Evolutionary conservation across 306 rosid species (phyloP).

Genomic region (Lupinus albus): DNA sequence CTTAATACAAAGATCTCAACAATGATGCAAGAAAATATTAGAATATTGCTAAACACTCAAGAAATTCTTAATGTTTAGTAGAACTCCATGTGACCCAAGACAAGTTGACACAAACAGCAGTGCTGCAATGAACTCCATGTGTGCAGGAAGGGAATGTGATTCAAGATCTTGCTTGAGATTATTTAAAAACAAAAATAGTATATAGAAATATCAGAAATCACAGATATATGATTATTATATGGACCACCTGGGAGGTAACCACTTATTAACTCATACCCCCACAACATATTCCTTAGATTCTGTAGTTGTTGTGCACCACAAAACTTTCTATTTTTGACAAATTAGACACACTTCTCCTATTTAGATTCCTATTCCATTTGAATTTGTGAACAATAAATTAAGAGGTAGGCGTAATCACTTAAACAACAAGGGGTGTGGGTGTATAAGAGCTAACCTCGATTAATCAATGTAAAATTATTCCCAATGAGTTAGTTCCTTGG

Average conservation of each 20-base stretch:
- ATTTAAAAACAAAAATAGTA: neutral
- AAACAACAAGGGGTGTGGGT: neutral
- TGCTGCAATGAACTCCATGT: no score
- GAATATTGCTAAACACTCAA: neutral
- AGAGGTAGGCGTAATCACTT: no score
- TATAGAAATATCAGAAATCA: no score
- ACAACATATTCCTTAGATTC: no score
- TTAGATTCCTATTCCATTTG: no score
- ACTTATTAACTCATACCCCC: no score
- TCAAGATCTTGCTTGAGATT: constrained; percentile 11
- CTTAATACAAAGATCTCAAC: neutral
- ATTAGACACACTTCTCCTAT: no score
- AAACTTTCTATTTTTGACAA: no score
- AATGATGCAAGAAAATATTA: neutral
- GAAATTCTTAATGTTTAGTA: constrained; percentile 25
- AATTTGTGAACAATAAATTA: no score
- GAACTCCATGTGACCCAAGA: constrained; percentile 5
- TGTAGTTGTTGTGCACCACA: no score
- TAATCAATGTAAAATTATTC: neutral
- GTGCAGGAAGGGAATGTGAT: neutral
- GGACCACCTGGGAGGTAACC: no score
- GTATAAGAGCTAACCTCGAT: neutral
- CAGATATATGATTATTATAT: no score
- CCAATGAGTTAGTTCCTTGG: neutral
- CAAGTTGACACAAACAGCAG: constrained; percentile 2